Evolutionary conservation across 495 filamentous ascomycete species (phyloP).

Genomic region (Pseudomonodictys pantanalensis): DNA sequence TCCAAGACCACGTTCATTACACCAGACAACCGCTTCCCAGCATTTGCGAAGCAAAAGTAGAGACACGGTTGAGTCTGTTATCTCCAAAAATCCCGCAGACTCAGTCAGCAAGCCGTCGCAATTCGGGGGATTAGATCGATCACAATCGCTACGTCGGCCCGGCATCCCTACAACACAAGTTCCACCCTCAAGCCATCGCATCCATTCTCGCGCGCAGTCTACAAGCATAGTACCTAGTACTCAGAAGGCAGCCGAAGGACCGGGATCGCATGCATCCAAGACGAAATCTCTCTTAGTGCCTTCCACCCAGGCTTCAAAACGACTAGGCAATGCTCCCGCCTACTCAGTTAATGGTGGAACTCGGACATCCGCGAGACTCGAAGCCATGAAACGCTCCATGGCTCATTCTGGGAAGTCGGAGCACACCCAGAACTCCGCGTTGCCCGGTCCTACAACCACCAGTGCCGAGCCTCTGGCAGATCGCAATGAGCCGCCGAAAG

Average conservation of each 20-base stretch:
- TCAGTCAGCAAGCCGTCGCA: background rate
- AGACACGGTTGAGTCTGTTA: background rate
- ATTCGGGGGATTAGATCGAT: slow-evolving; percentile 12
- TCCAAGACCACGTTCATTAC: slow-evolving; percentile 22
- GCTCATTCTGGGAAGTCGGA: too few relatives aligned
- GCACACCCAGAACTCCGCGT: background rate
- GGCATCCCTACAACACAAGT: slow-evolving; percentile 2
- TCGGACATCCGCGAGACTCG: slow-evolving; percentile 8
- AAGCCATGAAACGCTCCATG: slow-evolving; percentile 15
- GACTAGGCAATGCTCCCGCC: background rate
- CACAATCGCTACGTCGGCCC: slow-evolving; percentile 27
- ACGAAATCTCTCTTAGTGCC: slow-evolving; percentile 11
- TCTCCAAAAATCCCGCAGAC: background rate
- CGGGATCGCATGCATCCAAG: background rate
- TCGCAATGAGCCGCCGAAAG: slow-evolving; percentile 22
- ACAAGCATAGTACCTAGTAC: slow-evolving; percentile 1
- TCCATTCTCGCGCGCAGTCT: slow-evolving; percentile 20
- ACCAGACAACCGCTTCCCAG: slow-evolving; percentile 8
- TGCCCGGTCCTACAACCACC: slow-evolving; percentile 4
- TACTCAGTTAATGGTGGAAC: background rate
- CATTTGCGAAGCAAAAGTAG: background rate
- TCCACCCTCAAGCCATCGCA: background rate
- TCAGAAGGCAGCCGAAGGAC: background rate
- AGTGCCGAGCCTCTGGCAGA: background rate
- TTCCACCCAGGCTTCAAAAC: background rate